phyloP scores from a whole-genome alignment of 768 basidiomycete species.

The Xerocomus spinulosus region DNA sequence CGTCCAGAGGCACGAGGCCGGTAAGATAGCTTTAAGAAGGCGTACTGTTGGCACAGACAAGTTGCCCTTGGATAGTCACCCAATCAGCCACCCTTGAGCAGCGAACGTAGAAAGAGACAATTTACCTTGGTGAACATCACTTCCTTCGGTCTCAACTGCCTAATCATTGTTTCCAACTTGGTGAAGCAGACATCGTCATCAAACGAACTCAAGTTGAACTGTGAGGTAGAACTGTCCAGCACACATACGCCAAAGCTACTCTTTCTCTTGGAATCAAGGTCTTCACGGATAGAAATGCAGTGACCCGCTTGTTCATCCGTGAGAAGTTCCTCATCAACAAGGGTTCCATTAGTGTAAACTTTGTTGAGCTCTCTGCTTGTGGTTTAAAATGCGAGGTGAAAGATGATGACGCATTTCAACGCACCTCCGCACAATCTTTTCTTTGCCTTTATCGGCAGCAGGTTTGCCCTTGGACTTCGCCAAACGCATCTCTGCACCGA shows the following conservation, averaged over 20 bases:
- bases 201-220: constrained; percentile 88
- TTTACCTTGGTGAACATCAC: constrained; percentile 82
- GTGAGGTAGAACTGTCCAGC: constrained; percentile 91
- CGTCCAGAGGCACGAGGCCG: constrained; percentile 84
- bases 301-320: constrained; percentile 94
- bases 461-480: constrained; percentile 54
- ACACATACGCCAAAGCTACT: constrained; percentile 85
- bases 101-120: neutral
- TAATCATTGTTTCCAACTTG: constrained; percentile 86
- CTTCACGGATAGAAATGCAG: constrained; percentile 84
- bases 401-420: constrained; percentile 2
- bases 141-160: constrained; percentile 89
- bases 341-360: constrained; percentile 94
- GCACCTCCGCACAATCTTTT: constrained; percentile 85
- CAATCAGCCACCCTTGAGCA: neutral
- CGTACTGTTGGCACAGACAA: constrained; percentile 79
- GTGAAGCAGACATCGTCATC: constrained; percentile 92
- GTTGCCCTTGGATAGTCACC: constrained; percentile 56
- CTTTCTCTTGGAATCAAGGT: constrained; percentile 29
- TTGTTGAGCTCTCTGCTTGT: constrained; percentile 77
- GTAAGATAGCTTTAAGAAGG: constrained; percentile 75
- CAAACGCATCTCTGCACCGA: constrained; percentile 94
- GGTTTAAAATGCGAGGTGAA: neutral
- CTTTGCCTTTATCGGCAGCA: constrained; percentile 52
- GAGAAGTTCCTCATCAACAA: constrained; percentile 85